Conservation (phyloP, 2,329 filamentous ascomycete genomes). For the Cladosporium sp. region DNA sequence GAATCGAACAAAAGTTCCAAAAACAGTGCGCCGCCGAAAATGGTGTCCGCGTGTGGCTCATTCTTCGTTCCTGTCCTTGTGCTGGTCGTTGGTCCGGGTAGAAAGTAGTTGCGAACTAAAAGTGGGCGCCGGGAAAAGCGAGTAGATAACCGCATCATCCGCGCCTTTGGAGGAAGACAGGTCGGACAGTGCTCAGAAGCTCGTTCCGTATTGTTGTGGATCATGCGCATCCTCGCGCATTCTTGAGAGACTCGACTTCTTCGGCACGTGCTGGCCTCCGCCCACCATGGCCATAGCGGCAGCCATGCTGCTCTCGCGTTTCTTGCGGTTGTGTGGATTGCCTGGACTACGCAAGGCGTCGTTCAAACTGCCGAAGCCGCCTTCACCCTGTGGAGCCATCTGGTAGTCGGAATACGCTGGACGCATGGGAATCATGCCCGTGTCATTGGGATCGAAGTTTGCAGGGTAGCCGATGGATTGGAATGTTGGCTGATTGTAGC, state of each 20-base stretch:
- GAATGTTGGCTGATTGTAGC: constrained; percentile 54
- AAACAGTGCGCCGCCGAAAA: no score
- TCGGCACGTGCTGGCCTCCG: constrained; percentile 13
- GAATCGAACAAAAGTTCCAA: no score
- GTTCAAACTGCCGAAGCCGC: constrained; percentile 31
- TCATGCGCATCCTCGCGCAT: constrained; percentile 26
- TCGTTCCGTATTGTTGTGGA: constrained; percentile 5
- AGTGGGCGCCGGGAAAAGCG: no score
- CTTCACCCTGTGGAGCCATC: constrained; percentile 31
- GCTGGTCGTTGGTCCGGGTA: no score
- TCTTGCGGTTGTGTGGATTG: constrained; percentile 20
- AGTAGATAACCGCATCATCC: no score
- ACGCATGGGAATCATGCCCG: constrained; percentile 30
- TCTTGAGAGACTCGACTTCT: constrained; percentile 35
- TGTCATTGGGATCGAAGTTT: constrained; percentile 22
- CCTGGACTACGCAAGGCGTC: constrained; percentile 27
- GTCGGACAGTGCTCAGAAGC: background rate
- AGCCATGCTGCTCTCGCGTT: constrained; percentile 30
- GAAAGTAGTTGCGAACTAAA: no score
- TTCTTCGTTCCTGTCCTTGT: no score
- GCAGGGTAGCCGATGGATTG: constrained; percentile 11
- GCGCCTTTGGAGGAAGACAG: no score
- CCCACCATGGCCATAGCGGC: constrained; percentile 18
- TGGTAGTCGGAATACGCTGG: constrained; percentile 28
- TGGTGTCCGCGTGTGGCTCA: no score